Evolutionary conservation across 257 asterid species (phyloP), one percentile per base, ranked within the genome.

Genomic region (Prunella vulgaris): DNA sequence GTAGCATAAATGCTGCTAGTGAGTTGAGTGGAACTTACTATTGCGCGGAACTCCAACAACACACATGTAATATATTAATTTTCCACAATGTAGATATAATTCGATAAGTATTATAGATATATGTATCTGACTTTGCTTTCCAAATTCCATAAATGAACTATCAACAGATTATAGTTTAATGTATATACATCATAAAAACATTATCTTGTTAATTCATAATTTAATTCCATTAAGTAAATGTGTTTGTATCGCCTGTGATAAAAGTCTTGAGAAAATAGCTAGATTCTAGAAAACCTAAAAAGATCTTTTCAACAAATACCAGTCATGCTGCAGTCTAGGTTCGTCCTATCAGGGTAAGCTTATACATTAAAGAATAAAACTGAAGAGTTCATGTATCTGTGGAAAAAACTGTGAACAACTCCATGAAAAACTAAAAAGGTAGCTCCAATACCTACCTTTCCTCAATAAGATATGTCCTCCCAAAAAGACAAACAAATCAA

Each of bases 121-220:
- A 18, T 35, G 21, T 56, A 28, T 28, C 8, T 54, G 57, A 42
- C 59, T 61, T 76, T 70, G 35, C 40, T 35, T 64, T 64, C 60
- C 9, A 44, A 42, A 52, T 17, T 17, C 59, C 27, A 20, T 7
- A 10, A 37, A 13, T 59, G 52, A 33, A 32, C 63, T 46, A n/a
- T 46, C 53, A 46, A 46, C 21, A 46, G 14, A 57, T 12, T 57
- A 24, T 25, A 7, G 63, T 52, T 10, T 5, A 17, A n/a, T 37
- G 9, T n/a, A 33, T 20, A 24, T 8, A 7, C 27, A 42, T 64
- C 57, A 46, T 8, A 57, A 9, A 57, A 57, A 69, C 22, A 13
- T 52, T 40, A 25, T 40, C 30, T 69, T 25, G n/a, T 64, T 54
- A n/a, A 5, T 59, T 17, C 14, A 6, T 44, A 37, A 5, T n/a